phyloP scores from a whole-genome alignment of 2,329 filamentous ascomycete species.

The Fonsecaea multimorphosa region DNA sequence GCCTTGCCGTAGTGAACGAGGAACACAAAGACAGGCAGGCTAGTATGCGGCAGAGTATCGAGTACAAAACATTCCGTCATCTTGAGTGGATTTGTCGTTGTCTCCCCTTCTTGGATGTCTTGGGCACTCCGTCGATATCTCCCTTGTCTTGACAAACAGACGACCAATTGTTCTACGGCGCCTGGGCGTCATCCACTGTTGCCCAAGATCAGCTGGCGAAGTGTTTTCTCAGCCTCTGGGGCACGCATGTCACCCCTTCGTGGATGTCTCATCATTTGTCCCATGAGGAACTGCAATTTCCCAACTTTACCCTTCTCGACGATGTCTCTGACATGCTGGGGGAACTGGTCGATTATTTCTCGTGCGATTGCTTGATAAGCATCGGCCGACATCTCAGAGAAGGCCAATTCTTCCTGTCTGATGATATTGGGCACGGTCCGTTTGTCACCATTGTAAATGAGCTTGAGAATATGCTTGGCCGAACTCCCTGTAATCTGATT shows the following conservation, averaged over 20 bases:
- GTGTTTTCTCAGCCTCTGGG: constrained; percentile 60
- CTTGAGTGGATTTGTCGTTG: background rate
- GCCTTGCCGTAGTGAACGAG: too few species aligned
- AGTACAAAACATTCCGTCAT: background rate
- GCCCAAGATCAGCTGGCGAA: constrained; percentile 43
- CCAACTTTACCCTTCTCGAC: constrained; percentile 64
- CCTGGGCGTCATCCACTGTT: constrained; percentile 5
- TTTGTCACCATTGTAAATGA: constrained; percentile 60
- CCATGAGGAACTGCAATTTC: constrained; percentile 72
- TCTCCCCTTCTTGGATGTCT: background rate
- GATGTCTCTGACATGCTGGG: constrained; percentile 65
- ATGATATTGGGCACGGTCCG: constrained; percentile 61
- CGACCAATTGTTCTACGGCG: background rate
- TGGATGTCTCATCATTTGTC: constrained; percentile 69
- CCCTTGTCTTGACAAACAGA: background rate
- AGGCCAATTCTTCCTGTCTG: constrained; percentile 60
- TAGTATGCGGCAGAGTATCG: background rate
- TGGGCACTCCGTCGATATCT: background rate
- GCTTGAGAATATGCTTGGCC: constrained; percentile 65
- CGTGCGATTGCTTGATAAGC: constrained; percentile 64
- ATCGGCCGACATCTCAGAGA: constrained; percentile 60
- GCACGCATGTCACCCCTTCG: constrained; percentile 68
- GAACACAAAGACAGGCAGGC: background rate
- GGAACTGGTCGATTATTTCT: constrained; percentile 60
- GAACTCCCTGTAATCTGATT: constrained; percentile 60